Evolutionary conservation across 768 basidiomycete genomes (phyloP).

Genomic region (Omphalotus guepiniiformis): DNA sequence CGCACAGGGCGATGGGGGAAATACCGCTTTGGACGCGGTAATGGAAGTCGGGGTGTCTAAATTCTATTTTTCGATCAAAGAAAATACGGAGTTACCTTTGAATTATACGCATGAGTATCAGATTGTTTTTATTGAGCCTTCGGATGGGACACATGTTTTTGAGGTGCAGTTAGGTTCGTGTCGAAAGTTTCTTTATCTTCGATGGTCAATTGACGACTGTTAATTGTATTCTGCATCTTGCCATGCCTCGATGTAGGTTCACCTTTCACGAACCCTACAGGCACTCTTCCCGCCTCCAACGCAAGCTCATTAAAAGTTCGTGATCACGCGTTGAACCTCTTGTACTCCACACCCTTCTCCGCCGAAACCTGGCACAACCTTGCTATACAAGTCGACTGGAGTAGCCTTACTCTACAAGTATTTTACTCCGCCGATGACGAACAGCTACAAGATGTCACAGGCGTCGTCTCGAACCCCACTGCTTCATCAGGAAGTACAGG

Average conservation of each 20-base stretch:
- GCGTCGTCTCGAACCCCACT: conserved; percentile 36
- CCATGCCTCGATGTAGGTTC: conserved; percentile 35
- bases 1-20: conserved; percentile 38
- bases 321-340: conserved; percentile 47
- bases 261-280: conserved; percentile 52
- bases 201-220: not conserved
- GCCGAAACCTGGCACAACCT: conserved; percentile 54
- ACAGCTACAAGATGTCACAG: conserved; percentile 39
- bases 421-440: conserved; percentile 43
- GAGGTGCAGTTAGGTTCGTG: conserved; percentile 51
- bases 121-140: conserved; percentile 58
- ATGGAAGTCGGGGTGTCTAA: conserved; percentile 41
- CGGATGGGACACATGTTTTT: conserved; percentile 57
- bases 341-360: conserved; percentile 47
- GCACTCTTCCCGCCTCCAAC: conserved; percentile 33
- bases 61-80: conserved; percentile 48
- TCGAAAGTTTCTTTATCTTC: not conserved
- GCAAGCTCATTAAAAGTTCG: conserved; percentile 50
- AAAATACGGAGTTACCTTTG: conserved; percentile 36
- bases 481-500: conserved; percentile 37
- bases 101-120: conserved; percentile 61
- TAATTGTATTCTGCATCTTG: not conserved
- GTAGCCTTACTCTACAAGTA: conserved; percentile 41
- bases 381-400: conserved; percentile 55
- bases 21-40: conserved; percentile 30